Percentiles rank a stretch among this genome's conserved stretches.
Evolutionary conservation across 495 filamentous ascomycete genomes (phyloP).

Genomic region (Penicillium turbatum): DNA sequence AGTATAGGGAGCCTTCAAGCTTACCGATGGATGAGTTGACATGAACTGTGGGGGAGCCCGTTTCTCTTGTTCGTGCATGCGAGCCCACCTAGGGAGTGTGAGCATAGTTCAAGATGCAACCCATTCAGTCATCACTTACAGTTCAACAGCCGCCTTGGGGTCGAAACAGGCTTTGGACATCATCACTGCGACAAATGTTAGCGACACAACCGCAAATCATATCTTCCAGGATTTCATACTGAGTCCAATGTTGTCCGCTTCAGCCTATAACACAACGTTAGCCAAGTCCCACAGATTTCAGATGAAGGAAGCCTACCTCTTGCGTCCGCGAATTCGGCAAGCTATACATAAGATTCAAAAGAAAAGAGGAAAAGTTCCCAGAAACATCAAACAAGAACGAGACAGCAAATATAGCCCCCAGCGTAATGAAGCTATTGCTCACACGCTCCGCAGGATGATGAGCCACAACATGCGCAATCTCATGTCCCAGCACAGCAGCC

Average conservation of each 20-base stretch:
- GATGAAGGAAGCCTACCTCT: slow-evolving; percentile 41
- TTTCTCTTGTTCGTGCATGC: slow-evolving; percentile 65
- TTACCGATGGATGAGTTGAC: slow-evolving; percentile 80
- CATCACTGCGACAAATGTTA: slow-evolving; percentile 43
- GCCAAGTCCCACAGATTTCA: background rate
- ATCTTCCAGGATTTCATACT: slow-evolving; percentile 38
- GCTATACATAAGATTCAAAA: slow-evolving; percentile 60
- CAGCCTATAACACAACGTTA: slow-evolving; percentile 31
- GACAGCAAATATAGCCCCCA: slow-evolving; percentile 50
- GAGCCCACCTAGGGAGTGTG: slow-evolving; percentile 51
- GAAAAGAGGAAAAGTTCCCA: slow-evolving; percentile 34
- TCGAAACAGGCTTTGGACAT: slow-evolving; percentile 67
- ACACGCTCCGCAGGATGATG: slow-evolving; percentile 74
- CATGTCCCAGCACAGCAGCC: slow-evolving; percentile 83
- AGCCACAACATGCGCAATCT: slow-evolving; percentile 90
- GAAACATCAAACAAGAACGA: slow-evolving; percentile 48
- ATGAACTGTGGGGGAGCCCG: slow-evolving; percentile 66
- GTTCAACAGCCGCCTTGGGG: slow-evolving; percentile 62
- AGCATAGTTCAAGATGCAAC: background rate
- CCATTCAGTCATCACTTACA: slow-evolving; percentile 34
- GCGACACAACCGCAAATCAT: slow-evolving; percentile 33
- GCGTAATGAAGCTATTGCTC: slow-evolving; percentile 55
- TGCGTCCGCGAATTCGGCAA: slow-evolving; percentile 67
- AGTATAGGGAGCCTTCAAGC: slow-evolving; percentile 25
- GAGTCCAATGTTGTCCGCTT: slow-evolving; percentile 85